phyloP scores from a whole-genome alignment of 2,329 filamentous ascomycete genomes.

The Paecilomyces formosus region DNA sequence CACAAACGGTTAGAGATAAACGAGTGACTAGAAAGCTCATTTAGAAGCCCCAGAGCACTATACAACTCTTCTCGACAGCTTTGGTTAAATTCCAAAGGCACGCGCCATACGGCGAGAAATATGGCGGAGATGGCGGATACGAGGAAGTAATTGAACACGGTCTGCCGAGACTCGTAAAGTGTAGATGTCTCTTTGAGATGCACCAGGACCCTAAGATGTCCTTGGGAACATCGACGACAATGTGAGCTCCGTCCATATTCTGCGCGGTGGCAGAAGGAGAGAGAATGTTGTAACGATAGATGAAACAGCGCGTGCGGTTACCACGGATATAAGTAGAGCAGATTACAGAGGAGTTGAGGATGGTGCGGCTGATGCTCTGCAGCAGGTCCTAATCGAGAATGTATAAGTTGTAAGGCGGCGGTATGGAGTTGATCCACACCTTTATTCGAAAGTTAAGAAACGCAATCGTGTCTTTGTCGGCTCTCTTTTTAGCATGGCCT shows the following conservation, averaged over 20 bases:
- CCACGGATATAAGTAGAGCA: slow-evolving; percentile 2
- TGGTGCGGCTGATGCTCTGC: background rate
- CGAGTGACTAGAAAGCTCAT: too few relatives aligned
- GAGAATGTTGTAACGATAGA: background rate
- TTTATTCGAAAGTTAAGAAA: background rate
- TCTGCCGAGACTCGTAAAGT: background rate
- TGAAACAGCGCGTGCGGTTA: slow-evolving; percentile 3
- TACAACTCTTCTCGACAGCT: too few relatives aligned
- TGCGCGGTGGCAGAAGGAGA: background rate
- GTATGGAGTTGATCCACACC: background rate
- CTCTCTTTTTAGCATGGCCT: background rate
- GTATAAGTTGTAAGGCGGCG: background rate
- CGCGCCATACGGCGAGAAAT: too few relatives aligned
- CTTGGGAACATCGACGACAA: background rate
- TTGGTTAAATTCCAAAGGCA: too few relatives aligned
- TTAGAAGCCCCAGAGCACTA: too few relatives aligned
- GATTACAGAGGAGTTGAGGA: background rate
- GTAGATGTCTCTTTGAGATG: background rate
- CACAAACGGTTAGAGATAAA: too few relatives aligned
- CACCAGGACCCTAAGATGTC: background rate
- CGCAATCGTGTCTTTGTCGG: background rate
- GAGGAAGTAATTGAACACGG: background rate
- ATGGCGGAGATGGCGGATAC: background rate
- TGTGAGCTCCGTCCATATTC: background rate
- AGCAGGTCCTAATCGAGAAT: background rate